A percentile compares a stretch with the other conserved stretches of the same genome.
phyloP scores from a whole-genome alignment of 2,329 filamentous ascomycete species.

The Byssoonygena ceratinophila region DNA sequence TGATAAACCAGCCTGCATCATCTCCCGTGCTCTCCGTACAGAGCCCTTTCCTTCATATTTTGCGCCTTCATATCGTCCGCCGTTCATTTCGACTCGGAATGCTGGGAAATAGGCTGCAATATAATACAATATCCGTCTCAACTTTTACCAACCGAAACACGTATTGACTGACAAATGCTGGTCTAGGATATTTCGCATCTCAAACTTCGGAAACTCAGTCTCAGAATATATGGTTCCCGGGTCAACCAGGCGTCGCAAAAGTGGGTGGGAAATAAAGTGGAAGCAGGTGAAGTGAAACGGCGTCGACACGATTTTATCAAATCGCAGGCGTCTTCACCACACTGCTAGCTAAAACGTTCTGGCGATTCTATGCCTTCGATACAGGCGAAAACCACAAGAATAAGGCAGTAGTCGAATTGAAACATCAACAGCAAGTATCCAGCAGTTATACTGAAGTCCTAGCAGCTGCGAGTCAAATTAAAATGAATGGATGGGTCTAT shows the following conservation, averaged over 20 bases:
- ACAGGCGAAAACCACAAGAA: not conserved
- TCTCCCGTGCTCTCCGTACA: slow-evolving; percentile 14
- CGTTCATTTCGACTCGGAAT: slow-evolving; percentile 5
- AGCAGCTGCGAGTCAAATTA: not conserved
- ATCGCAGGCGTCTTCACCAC: not conserved
- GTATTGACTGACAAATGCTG: not conserved
- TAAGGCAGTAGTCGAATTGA: not conserved
- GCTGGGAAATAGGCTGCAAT: not conserved
- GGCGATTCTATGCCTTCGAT: not conserved
- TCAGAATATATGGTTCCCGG: not conserved
- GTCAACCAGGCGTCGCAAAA: not conserved
- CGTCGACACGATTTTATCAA: not conserved
- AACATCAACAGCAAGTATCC: not conserved
- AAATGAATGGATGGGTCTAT: slow-evolving; percentile 3
- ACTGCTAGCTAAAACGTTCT: not conserved
- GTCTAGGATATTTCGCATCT: slow-evolving; percentile 6
- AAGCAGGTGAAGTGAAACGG: not conserved
- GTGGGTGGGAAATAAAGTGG: not conserved
- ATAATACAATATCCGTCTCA: not conserved
- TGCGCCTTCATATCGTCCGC: slow-evolving; percentile 5
- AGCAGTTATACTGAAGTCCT: not conserved
- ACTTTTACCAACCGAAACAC: not conserved
- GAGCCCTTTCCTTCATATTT: slow-evolving; percentile 12
- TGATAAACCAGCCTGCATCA: slow-evolving; percentile 5
- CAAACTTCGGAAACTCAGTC: not conserved